Evolutionary conservation across 495 filamentous ascomycete genomes (phyloP).

Genomic region (Bacidia rubella): DNA sequence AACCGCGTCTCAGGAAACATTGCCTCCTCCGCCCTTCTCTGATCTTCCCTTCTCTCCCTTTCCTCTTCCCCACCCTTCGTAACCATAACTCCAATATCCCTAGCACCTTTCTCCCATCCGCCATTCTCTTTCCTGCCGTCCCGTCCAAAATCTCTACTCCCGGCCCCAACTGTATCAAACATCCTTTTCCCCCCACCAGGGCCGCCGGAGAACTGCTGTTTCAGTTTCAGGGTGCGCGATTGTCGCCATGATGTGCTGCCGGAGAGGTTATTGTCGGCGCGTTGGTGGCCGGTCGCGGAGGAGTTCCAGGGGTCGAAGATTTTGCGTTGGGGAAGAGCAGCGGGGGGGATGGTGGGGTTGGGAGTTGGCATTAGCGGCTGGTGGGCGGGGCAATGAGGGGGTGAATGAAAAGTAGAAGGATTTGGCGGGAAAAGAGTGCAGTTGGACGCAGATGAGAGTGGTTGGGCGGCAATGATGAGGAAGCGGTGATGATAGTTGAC

Average conservation of each 20-base stretch:
- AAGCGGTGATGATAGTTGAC: not conserved
- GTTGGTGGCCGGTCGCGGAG: slow-evolving; percentile 67
- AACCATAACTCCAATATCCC: slow-evolving; percentile 31
- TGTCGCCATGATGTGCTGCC: slow-evolving; percentile 57
- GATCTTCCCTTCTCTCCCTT: slow-evolving; percentile 13
- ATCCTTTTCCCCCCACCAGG: slow-evolving; percentile 36
- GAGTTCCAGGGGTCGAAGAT: slow-evolving; percentile 75
- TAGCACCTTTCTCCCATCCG: slow-evolving; percentile 32
- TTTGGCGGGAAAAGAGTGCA: not conserved
- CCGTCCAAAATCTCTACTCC: slow-evolving; percentile 12
- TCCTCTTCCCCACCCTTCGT: slow-evolving; percentile 22
- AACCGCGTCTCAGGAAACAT: slow-evolving; percentile 15
- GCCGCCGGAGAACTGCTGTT: slow-evolving; percentile 48
- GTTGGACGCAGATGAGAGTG: not conserved
- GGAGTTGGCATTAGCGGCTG: slow-evolving; percentile 8
- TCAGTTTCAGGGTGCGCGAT: slow-evolving; percentile 51
- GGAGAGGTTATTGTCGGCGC: slow-evolving; percentile 45
- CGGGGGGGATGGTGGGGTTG: slow-evolving; percentile 18
- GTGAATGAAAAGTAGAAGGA: too few species aligned
- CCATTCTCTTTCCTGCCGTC: slow-evolving; percentile 21
- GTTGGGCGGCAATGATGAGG: not conserved
- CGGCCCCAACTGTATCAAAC: slow-evolving; percentile 41
- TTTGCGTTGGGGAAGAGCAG: slow-evolving; percentile 35
- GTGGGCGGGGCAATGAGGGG: too few species aligned
- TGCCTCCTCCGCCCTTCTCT: slow-evolving; percentile 5